Conservation (phyloP, 2,329 filamentous ascomycete species). For the Achaetomium macrosporum region DNA sequence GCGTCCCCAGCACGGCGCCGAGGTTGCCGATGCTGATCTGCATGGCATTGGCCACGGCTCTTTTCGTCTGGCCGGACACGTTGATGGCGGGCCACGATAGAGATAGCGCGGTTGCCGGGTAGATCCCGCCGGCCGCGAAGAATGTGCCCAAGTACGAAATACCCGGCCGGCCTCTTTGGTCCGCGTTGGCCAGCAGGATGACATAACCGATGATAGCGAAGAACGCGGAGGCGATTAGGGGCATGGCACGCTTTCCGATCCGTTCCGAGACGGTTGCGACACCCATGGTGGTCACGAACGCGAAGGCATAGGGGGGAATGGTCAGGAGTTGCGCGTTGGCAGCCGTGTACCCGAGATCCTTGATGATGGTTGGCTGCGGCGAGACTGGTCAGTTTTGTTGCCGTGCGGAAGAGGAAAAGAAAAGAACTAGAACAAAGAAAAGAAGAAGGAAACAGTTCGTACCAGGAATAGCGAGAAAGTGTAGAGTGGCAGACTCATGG, state of each 20-base stretch:
- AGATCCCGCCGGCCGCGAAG: conserved; percentile 61
- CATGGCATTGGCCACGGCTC: conserved; percentile 62
- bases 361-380: conserved; percentile 46
- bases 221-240: conserved; percentile 52
- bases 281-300: conserved; percentile 52
- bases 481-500: conserved; percentile 59
- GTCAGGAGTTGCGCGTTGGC: conserved; percentile 53
- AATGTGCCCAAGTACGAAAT: conserved; percentile 57
- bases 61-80: conserved; percentile 64
- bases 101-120: conserved; percentile 57
- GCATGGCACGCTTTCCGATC: conserved; percentile 51
- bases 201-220: conserved; percentile 59
- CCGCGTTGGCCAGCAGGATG: conserved; percentile 48
- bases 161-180: conserved; percentile 43
- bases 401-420: too few species aligned
- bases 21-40: conserved; percentile 67
- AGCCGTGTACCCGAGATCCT: conserved; percentile 47
- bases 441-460: conserved; percentile 17
- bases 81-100: conserved; percentile 68
- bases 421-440: neutral
- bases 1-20: conserved; percentile 63
- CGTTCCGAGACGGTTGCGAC: conserved; percentile 57
- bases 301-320: conserved; percentile 59
- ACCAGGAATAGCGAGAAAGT: conserved; percentile 51
- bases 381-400: neutral